Conservation (phyloP, 225 moss, liverwort and hornwort genomes). For the Climacium dendroides region DNA sequence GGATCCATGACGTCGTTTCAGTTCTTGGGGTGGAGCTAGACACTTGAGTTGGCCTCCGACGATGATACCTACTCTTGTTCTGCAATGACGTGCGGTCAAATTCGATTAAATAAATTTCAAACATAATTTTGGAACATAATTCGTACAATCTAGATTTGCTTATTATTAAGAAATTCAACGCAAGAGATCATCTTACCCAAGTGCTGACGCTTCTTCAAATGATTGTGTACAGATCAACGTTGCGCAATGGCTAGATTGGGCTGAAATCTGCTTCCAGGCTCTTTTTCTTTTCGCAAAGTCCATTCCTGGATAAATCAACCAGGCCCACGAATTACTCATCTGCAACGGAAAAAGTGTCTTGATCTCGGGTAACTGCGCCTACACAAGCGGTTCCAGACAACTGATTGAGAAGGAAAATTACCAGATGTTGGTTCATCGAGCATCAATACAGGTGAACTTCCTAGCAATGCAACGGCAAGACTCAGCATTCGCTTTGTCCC, state of each 20-base stretch:
- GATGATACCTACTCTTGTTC: constrained; percentile 73
- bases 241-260: constrained; percentile 60
- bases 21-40: constrained; percentile 74
- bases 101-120: background rate
- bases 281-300: constrained; percentile 55
- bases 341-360: background rate
- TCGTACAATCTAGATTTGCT: background rate
- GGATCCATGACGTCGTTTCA: constrained; percentile 68
- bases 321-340: background rate
- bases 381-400: background rate
- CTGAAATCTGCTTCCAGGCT: constrained; percentile 68
- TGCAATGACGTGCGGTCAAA: constrained; percentile 8
- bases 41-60: constrained; percentile 73
- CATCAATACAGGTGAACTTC: constrained; percentile 69
- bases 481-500: constrained; percentile 65
- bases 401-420: constrained; percentile 5
- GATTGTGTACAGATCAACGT: constrained; percentile 80
- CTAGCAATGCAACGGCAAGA: constrained; percentile 67
- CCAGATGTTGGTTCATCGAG: constrained; percentile 80
- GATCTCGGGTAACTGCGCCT: background rate
- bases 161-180: background rate
- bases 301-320: constrained; percentile 31
- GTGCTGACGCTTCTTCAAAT: constrained; percentile 79
- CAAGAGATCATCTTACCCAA: constrained; percentile 44
- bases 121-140: background rate